Evolutionary conservation across 768 basidiomycete genomes (phyloP).

Genomic region (Russula vinacea): DNA sequence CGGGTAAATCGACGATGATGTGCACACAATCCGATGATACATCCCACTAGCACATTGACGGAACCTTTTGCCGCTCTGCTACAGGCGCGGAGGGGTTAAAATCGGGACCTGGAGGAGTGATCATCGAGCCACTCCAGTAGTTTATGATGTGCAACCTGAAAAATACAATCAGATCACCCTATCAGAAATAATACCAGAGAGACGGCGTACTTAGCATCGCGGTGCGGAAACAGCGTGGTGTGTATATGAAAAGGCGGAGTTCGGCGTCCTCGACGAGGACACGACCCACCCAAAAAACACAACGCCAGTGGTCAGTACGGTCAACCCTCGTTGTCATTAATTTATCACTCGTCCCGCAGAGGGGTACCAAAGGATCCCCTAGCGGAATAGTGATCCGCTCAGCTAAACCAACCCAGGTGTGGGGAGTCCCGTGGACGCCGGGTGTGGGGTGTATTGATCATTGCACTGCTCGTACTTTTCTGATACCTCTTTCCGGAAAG

Average conservation of each 20-base stretch:
- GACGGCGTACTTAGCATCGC: slow-evolving; percentile 40
- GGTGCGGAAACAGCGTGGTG: slow-evolving; percentile 39
- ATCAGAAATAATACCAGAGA: slow-evolving; percentile 7
- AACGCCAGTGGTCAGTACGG: slow-evolving; percentile 44
- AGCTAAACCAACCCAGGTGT: not conserved
- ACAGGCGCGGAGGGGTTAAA: not conserved
- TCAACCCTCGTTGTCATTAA: slow-evolving; percentile 49
- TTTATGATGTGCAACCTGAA: slow-evolving; percentile 14
- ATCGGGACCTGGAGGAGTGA: slow-evolving; percentile 4
- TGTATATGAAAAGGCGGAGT: slow-evolving; percentile 46
- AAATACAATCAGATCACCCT: slow-evolving; percentile 12
- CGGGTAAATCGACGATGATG: slow-evolving; percentile 9
- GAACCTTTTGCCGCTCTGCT: not conserved
- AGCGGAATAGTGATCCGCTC: slow-evolving; percentile 5
- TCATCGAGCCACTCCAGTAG: slow-evolving; percentile 10
- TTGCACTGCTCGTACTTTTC: slow-evolving; percentile 7
- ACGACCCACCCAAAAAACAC: slow-evolving; percentile 44
- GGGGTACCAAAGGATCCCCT: slow-evolving; percentile 8
- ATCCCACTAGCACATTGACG: slow-evolving; percentile 8
- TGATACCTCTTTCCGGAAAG: slow-evolving; percentile 1
- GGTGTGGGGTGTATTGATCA: not conserved
- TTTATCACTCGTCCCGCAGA: slow-evolving; percentile 39
- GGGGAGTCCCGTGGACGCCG: not conserved
- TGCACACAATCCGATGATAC: slow-evolving; percentile 1
- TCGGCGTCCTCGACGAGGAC: slow-evolving; percentile 43